These are phyloP conservation scores for Vanilla planifolia DNA, from an alignment of 106 monocot genomes.

Conservation along the genomic window DNA sequence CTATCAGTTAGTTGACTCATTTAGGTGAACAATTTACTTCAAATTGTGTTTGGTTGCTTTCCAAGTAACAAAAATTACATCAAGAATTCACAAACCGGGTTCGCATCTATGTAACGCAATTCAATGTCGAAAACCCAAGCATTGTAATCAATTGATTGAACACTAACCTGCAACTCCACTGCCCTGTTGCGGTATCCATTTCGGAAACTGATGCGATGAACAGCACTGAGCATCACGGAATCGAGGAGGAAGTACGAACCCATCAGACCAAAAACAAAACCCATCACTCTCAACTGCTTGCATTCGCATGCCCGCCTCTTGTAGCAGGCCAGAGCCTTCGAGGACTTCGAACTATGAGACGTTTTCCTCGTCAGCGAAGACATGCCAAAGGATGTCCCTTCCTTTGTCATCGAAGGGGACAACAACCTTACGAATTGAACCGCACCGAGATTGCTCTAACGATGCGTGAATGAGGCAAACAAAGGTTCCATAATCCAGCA, in stretches of 20 bases:
- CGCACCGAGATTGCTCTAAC: neutral
- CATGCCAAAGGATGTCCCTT: slow-evolving; percentile 5
- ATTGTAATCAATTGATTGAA: neutral
- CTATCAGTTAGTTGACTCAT: neutral
- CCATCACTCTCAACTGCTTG: slow-evolving; percentile 38
- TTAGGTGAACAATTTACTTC: neutral
- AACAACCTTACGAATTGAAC: neutral
- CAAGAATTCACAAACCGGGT: neutral
- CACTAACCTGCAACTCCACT: neutral
- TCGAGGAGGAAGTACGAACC: slow-evolving; percentile 39
- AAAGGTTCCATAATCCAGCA: neutral
- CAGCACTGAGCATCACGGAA: slow-evolving; percentile 43
- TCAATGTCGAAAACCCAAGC: neutral
- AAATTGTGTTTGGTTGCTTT: too few relatives aligned
- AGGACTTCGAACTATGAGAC: slow-evolving; percentile 11
- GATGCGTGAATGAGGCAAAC: neutral
- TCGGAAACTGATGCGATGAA: slow-evolving; percentile 29
- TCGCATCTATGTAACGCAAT: too few relatives aligned
- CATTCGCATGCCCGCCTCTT: slow-evolving; percentile 28
- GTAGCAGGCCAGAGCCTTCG: slow-evolving; percentile 11
- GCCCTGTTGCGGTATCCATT: neutral
- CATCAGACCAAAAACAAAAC: slow-evolving; percentile 38
- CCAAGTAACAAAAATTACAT: too few relatives aligned
- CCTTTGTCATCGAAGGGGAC: slow-evolving; percentile 14
- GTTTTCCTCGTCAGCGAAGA: slow-evolving; percentile 15